Evolutionary conservation across 208 protist genomes (phyloP).

Genomic region (Jaenimonas drosophilae): DNA sequence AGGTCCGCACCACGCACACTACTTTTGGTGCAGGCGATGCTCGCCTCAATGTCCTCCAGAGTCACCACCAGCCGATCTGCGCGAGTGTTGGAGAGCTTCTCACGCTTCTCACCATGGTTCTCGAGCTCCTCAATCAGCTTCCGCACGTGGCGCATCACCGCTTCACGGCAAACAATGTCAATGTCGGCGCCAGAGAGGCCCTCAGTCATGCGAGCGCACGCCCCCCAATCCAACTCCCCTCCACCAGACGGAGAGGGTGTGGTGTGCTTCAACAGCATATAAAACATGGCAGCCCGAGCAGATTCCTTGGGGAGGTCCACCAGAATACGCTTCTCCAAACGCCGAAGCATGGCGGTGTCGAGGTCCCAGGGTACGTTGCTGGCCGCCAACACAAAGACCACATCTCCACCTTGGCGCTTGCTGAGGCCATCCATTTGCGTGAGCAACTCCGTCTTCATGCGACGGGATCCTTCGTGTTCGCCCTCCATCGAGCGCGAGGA

Average conservation of each 20-base stretch:
- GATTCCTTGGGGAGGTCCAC: constrained; percentile 73
- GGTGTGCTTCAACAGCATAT: constrained; percentile 26
- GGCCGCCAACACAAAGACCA: constrained; percentile 90
- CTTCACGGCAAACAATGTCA: constrained; percentile 85
- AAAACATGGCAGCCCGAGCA: constrained; percentile 64
- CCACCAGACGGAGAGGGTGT: constrained; percentile 2
- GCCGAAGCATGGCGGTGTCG: constrained; percentile 88
- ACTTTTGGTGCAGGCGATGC: constrained; percentile 67
- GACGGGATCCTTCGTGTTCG: constrained; percentile 86
- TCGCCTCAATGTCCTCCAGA: constrained; percentile 68
- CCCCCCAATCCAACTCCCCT: constrained; percentile 62
- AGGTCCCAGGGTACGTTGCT: constrained; percentile 93
- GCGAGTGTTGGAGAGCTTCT: constrained; percentile 1
- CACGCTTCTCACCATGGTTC: constrained; percentile 6
- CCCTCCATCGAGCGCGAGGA: constrained; percentile 90
- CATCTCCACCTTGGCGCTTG: constrained; percentile 57
- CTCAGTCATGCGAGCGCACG: constrained; percentile 49
- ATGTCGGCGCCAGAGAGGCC: constrained; percentile 90
- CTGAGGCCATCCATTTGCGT: constrained; percentile 91
- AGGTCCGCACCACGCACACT: constrained; percentile 62
- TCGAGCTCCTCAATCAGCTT: constrained; percentile 78
- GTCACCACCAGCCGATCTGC: constrained; percentile 20
- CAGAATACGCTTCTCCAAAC: constrained; percentile 88
- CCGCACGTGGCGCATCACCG: constrained; percentile 88
- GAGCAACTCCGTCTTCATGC: constrained; percentile 92